phyloP scores from a whole-genome alignment of 768 basidiomycete genomes.

The Tylopilus subfusipes region DNA sequence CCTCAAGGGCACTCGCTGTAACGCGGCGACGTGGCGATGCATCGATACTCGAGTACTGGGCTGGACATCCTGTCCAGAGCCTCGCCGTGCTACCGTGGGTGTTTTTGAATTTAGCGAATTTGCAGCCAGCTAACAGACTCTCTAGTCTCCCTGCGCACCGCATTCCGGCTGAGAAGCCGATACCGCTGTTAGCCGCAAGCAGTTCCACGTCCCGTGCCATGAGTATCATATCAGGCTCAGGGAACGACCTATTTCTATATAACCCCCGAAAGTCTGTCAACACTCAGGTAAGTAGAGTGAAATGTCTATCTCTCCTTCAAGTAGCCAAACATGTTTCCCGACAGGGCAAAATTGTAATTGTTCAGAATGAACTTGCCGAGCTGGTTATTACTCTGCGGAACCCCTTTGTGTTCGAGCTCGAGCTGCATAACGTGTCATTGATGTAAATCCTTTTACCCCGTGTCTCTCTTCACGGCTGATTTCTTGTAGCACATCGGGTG shows the following conservation, averaged over 20 bases:
- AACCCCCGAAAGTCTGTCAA: constrained; percentile 71
- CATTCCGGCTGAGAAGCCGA: constrained; percentile 68
- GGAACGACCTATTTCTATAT: constrained; percentile 83
- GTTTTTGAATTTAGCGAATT: neutral
- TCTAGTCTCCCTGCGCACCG: constrained; percentile 68
- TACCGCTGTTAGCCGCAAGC: constrained; percentile 47
- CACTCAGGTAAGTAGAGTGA: constrained; percentile 47
- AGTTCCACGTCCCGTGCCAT: constrained; percentile 37
- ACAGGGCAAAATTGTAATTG: constrained; percentile 61
- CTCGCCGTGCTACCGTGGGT: constrained; percentile 75
- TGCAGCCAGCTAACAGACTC: constrained; percentile 4
- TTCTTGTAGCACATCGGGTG: constrained; percentile 70
- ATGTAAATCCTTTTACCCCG: constrained; percentile 48
- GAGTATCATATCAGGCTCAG: constrained; percentile 52
- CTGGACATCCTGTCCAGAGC: constrained; percentile 73
- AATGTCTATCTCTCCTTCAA: neutral
- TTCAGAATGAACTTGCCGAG: constrained; percentile 81
- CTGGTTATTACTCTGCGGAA: constrained; percentile 84
- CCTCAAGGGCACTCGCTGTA: constrained; percentile 67
- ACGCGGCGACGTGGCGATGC: constrained; percentile 75
- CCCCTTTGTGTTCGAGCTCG: constrained; percentile 89
- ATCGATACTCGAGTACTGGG: constrained; percentile 80
- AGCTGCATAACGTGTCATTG: constrained; percentile 74
- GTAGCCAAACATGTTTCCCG: neutral
- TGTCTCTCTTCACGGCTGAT: constrained; percentile 6